Conservation (phyloP, 306 rosid genomes). For the Mucuna pruriens region DNA sequence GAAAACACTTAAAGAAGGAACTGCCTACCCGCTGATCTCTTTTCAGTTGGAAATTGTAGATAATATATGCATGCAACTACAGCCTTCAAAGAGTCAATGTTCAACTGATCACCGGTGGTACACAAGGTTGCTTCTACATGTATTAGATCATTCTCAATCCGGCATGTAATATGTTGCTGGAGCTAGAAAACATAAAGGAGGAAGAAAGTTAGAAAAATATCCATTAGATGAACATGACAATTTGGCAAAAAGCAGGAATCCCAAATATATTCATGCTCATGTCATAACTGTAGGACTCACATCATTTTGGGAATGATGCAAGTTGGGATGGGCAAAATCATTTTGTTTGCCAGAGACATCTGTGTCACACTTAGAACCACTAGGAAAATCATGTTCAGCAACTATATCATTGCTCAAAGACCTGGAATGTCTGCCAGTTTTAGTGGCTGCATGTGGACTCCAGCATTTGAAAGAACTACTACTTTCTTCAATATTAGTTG, state of each 20-base stretch:
- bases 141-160: conserved; percentile 65
- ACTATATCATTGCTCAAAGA: conserved; percentile 55
- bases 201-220: conserved; percentile 46
- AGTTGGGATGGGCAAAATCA: conserved; percentile 37
- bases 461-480: conserved; percentile 69
- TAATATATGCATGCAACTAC: conserved; percentile 84
- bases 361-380: conserved; percentile 63
- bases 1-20: conserved; percentile 23
- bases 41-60: conserved; percentile 72
- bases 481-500: conserved; percentile 68
- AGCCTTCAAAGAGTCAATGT: conserved; percentile 69
- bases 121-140: conserved; percentile 49
- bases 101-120: conserved; percentile 50
- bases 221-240: conserved; percentile 15
- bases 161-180: conserved; percentile 65
- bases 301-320: conserved; percentile 48
- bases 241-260: conserved; percentile 13
- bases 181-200: conserved; percentile 35
- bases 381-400: conserved; percentile 52
- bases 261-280: conserved; percentile 30
- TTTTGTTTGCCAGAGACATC: conserved; percentile 54
- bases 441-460: conserved; percentile 48
- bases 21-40: conserved; percentile 80
- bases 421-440: conserved; percentile 48
- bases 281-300: conserved; percentile 62